Evolutionary conservation across 2,329 filamentous ascomycete genomes (phyloP).

Genomic region (Rosellinia necatrix): DNA sequence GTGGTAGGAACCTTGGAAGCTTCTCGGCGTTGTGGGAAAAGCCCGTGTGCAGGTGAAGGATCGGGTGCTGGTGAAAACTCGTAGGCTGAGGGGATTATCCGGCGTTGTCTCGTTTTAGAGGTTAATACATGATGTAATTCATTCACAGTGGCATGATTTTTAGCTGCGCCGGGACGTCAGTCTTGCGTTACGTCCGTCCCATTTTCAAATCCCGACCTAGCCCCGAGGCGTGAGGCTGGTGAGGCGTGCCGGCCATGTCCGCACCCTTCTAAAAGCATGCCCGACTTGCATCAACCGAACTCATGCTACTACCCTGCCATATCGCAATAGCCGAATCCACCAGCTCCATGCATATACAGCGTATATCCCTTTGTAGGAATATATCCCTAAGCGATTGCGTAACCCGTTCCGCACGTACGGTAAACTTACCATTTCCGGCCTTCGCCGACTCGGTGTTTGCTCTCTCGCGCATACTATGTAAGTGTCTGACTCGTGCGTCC

Average conservation of each 20-base stretch:
- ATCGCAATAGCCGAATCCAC: too few species aligned
- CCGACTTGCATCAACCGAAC: background rate
- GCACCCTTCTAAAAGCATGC: background rate
- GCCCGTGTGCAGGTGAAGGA: conserved; percentile 4
- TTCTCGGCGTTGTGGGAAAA: conserved; percentile 16
- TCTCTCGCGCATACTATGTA: background rate
- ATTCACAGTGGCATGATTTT: conserved; percentile 24
- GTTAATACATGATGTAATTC: conserved; percentile 30
- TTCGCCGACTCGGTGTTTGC: conserved; percentile 29
- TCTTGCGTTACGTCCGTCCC: background rate
- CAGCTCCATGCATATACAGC: background rate
- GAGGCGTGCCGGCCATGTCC: conserved; percentile 11
- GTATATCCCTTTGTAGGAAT: background rate
- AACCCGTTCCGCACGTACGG: background rate
- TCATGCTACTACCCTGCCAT: too few species aligned
- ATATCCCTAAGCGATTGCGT: background rate
- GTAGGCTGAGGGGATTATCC: conserved; percentile 7
- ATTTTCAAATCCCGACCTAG: conserved; percentile 26
- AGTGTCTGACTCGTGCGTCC: background rate
- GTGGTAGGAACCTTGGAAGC: conserved; percentile 4
- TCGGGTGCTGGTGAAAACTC: conserved; percentile 4
- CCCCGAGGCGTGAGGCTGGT: conserved; percentile 10
- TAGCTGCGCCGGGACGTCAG: background rate
- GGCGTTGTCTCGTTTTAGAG: conserved; percentile 9
- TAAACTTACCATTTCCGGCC: too few species aligned